Percentiles rank a stretch among this genome's conserved stretches.
Conservation (phyloP, 2,329 filamentous ascomycete genomes). For the Escovopsis sp. region DNA sequence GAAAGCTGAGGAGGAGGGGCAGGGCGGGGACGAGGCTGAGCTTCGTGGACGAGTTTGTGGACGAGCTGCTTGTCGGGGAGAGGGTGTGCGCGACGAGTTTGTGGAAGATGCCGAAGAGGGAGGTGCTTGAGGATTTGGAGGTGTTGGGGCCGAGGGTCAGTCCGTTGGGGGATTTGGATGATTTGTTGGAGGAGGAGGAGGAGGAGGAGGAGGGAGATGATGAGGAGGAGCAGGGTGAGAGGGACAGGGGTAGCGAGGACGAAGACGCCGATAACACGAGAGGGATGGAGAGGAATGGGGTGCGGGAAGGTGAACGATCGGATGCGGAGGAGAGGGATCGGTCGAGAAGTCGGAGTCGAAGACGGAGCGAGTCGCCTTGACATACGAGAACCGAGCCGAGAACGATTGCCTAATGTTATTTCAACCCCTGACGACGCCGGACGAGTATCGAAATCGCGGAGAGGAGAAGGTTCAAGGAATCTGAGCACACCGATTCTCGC, state of each 20-base stretch:
- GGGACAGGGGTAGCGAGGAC: slow-evolving; percentile 25
- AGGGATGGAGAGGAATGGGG: slow-evolving; percentile 41
- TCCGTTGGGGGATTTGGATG: slow-evolving; percentile 65
- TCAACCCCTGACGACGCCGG: too few species aligned
- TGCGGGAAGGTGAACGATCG: slow-evolving; percentile 13
- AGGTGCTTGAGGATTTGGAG: slow-evolving; percentile 77
- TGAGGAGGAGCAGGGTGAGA: slow-evolving; percentile 24
- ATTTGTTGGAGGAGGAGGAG: slow-evolving; percentile 43
- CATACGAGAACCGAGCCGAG: too few species aligned
- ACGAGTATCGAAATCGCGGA: too few species aligned
- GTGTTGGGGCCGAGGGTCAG: slow-evolving; percentile 74
- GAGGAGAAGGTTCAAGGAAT: too few species aligned
- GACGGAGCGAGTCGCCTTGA: slow-evolving; percentile 15
- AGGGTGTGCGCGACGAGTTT: slow-evolving; percentile 81
- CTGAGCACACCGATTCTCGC: too few species aligned
- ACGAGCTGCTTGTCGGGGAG: slow-evolving; percentile 78
- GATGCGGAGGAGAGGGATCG: slow-evolving; percentile 25
- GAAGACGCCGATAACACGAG: too few species aligned
- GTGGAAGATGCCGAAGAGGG: slow-evolving; percentile 76
- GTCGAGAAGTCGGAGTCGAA: slow-evolving; percentile 10
- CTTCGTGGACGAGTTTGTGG: slow-evolving; percentile 81
- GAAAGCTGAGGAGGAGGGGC: slow-evolving; percentile 68
- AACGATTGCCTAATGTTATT: too few species aligned
- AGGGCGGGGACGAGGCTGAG: slow-evolving; percentile 63
- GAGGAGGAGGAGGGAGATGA: slow-evolving; percentile 13